Conservation (phyloP, 139 green algal genomes). For the Chlorella vulgaris region DNA sequence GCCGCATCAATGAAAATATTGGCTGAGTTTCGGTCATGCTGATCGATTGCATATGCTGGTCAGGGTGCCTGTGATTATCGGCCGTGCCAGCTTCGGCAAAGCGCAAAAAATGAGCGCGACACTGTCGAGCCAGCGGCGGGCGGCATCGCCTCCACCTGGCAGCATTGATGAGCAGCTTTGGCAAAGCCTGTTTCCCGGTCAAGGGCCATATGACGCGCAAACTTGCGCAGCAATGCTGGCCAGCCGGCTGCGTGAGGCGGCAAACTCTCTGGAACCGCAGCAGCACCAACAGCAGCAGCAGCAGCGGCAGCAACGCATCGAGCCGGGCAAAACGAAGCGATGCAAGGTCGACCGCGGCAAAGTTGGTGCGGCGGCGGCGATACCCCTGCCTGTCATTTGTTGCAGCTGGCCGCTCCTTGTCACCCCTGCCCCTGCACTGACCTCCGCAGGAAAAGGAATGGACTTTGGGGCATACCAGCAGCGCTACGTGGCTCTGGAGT, state of each 20-base stretch:
- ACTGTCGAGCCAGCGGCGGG: neutral
- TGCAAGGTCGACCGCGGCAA: neutral
- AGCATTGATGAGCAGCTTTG: conserved; percentile 11
- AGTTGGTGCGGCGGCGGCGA: too few species aligned
- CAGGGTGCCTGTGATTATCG: too few species aligned
- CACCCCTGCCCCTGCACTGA: too few species aligned
- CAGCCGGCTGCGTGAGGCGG: conserved; percentile 17
- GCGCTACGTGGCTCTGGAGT: conserved; percentile 80
- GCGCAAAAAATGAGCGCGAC: neutral
- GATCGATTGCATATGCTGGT: too few species aligned
- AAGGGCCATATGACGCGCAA: too few species aligned
- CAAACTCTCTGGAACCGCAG: conserved; percentile 4
- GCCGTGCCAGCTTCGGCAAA: too few species aligned
- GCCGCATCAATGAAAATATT: too few species aligned
- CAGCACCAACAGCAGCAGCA: neutral
- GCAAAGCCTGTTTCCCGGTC: neutral
- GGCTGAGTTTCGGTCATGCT: too few species aligned
- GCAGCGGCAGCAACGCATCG: neutral
- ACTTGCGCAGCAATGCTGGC: neutral
- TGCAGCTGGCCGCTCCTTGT: too few species aligned
- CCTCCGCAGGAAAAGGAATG: conserved; percentile 28
- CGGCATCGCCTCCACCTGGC: neutral
- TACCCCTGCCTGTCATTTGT: neutral
- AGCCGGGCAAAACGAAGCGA: neutral
- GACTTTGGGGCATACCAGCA: conserved; percentile 44